Evolutionary conservation across 805 yeast genomes (phyloP).

Genomic region (Metschnikowia bowlesiae): DNA sequence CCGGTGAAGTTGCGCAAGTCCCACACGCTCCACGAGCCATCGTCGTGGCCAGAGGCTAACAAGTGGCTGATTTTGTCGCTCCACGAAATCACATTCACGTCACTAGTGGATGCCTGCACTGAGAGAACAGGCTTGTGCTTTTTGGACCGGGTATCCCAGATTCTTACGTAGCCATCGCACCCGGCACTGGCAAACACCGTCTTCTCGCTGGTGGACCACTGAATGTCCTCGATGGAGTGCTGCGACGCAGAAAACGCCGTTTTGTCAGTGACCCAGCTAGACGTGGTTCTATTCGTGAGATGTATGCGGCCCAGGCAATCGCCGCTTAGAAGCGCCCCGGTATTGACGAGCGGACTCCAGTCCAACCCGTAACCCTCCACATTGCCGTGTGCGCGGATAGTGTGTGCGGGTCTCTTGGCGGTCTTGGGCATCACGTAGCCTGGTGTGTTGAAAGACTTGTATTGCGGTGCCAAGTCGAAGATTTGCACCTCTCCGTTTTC

Average conservation of each 20-base stretch:
- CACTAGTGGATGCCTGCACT: constrained; percentile 72
- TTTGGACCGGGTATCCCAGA: constrained; percentile 96
- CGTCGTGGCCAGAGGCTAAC: constrained; percentile 94
- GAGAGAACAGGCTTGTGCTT: constrained; percentile 88
- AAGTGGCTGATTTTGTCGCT: constrained; percentile 80
- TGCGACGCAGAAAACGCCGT: constrained; percentile 68
- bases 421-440: constrained; percentile 77
- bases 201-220: constrained; percentile 89
- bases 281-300: constrained; percentile 69
- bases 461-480: constrained; percentile 76
- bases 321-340: constrained; percentile 84
- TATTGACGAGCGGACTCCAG: constrained; percentile 83
- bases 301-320: constrained; percentile 82
- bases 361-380: constrained; percentile 98
- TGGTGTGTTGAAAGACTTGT: constrained; percentile 81
- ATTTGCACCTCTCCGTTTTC: constrained; percentile 88
- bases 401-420: constrained; percentile 75
- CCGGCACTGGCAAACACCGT: constrained; percentile 97
- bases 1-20: constrained; percentile 79
- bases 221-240: constrained; percentile 90
- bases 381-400: constrained; percentile 79
- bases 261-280: constrained; percentile 82
- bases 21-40: constrained; percentile 98
- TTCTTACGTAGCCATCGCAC: constrained; percentile 82
- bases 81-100: constrained; percentile 96